These are phyloP conservation scores for Elsinoe batatas DNA, from an alignment of 2,329 filamentous ascomycete genomes.

Conservation along the genomic window DNA sequence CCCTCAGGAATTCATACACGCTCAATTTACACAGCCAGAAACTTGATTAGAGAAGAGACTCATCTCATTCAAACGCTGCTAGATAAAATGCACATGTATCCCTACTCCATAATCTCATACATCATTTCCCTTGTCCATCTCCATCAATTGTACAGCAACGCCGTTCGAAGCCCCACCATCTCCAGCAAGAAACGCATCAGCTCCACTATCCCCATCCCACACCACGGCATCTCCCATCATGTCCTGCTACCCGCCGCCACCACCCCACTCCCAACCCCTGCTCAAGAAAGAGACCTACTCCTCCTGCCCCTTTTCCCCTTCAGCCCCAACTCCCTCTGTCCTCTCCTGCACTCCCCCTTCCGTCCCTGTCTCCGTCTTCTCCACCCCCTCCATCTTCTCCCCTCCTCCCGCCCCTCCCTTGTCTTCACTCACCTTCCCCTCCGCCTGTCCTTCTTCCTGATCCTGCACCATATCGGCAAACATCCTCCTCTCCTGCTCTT, in stretches of 20 bases:
- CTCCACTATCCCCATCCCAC: background rate
- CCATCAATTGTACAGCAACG: background rate
- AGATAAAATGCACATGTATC: background rate
- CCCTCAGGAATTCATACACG: background rate
- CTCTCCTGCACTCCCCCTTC: background rate
- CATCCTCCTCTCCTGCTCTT: slow-evolving; percentile 23
- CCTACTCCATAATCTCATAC: background rate
- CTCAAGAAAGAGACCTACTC: background rate
- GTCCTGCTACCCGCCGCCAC: background rate
- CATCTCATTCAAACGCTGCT: background rate
- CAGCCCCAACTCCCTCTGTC: background rate
- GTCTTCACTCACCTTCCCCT: slow-evolving; percentile 6
- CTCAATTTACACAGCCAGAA: background rate
- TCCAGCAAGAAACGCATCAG: background rate
- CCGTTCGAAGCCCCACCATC: background rate
- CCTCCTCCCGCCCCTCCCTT: background rate
- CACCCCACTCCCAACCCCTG: background rate
- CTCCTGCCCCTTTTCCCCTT: background rate
- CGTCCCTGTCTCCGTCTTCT: background rate
- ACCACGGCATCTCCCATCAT: background rate
- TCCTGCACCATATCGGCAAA: slow-evolving; percentile 29
- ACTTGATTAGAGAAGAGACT: background rate
- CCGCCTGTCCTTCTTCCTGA: slow-evolving; percentile 16
- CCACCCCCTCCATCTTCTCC: background rate
- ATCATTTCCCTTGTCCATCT: background rate